Evolutionary conservation across 2,329 filamentous ascomycete genomes (phyloP).

Genomic region (Alternaria infectoria): DNA sequence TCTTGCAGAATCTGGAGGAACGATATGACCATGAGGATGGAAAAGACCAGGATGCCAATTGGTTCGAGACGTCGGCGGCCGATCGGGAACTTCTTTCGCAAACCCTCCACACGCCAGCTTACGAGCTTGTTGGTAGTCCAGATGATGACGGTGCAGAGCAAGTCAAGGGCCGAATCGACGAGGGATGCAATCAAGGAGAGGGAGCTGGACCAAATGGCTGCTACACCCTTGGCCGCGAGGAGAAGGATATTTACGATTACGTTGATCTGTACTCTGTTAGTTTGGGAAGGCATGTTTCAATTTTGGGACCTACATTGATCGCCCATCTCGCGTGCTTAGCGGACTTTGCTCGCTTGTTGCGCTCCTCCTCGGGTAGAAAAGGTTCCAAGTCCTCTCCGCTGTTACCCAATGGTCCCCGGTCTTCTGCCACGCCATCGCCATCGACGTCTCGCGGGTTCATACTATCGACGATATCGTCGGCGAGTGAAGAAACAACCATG

Average conservation of each 20-base stretch:
- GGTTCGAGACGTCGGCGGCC: constrained; percentile 61
- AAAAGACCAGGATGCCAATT: constrained; percentile 68
- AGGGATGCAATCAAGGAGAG: constrained; percentile 67
- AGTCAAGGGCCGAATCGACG: constrained; percentile 66
- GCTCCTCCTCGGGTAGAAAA: constrained; percentile 63
- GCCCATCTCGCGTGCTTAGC: constrained; percentile 61
- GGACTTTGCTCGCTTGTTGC: constrained; percentile 55
- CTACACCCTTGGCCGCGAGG: constrained; percentile 62
- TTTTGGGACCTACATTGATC: constrained; percentile 54
- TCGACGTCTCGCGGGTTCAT: constrained; percentile 64
- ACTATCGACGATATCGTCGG: constrained; percentile 65
- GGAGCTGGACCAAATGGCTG: constrained; percentile 62
- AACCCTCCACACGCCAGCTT: constrained; percentile 59
- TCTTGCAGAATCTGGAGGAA: constrained; percentile 68
- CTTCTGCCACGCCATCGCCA: constrained; percentile 62
- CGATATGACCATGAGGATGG: constrained; percentile 67
- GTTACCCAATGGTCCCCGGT: constrained; percentile 57
- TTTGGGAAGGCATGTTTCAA: background rate
- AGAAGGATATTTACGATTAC: constrained; percentile 66
- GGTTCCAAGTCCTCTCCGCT: constrained; percentile 60
- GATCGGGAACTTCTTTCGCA: constrained; percentile 64
- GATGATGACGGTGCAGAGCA: constrained; percentile 66
- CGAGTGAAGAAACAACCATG: constrained; percentile 61
- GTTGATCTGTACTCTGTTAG: constrained; percentile 55
- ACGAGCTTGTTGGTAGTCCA: constrained; percentile 67